A percentile compares a stretch with the other conserved stretches of the same genome.
These are phyloP conservation scores for Takakia lepidozioides DNA, from an alignment of 225 moss, liverwort and hornwort genomes.

Conservation along the genomic window DNA sequence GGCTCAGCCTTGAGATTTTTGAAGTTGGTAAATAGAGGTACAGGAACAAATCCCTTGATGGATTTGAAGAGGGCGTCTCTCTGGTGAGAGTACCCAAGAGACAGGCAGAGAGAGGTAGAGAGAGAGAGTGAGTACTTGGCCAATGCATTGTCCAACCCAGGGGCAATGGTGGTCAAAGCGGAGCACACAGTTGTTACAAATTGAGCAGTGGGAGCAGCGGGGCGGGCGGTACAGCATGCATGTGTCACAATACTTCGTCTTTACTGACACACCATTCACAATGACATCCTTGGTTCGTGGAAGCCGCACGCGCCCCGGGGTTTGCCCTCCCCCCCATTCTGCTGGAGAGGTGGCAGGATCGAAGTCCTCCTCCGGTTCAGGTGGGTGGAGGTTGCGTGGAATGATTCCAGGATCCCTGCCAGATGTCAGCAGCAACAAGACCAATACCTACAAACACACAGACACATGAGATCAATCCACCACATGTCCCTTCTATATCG, in stretches of 20 bases:
- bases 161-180: constrained; percentile 99
- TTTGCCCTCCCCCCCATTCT: constrained; percentile 75
- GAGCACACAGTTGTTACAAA: constrained; percentile 91
- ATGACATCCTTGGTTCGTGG: constrained; percentile 91
- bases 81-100: no score
- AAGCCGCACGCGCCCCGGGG: constrained; percentile 65
- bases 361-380: constrained; percentile 87
- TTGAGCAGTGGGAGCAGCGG: constrained; percentile 98
- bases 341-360: constrained; percentile 61
- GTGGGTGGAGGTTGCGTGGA: constrained; percentile 83
- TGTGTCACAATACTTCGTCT: constrained; percentile 97
- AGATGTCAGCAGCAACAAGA: constrained; percentile 78
- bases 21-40: no score
- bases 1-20: not conserved
- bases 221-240: constrained; percentile 99
- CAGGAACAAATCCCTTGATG: no score
- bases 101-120: not conserved
- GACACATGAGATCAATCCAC: no score
- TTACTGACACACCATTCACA: constrained; percentile 77
- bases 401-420: constrained; percentile 95
- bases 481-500: no score
- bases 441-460: no score
- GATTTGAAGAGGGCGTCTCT: no score
- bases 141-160: constrained; percentile 99
- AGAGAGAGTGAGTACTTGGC: constrained; percentile 41